Base-by-base conservation (phyloP, 345 rosid species). In the Zanthoxylum bungeanum region DNA sequence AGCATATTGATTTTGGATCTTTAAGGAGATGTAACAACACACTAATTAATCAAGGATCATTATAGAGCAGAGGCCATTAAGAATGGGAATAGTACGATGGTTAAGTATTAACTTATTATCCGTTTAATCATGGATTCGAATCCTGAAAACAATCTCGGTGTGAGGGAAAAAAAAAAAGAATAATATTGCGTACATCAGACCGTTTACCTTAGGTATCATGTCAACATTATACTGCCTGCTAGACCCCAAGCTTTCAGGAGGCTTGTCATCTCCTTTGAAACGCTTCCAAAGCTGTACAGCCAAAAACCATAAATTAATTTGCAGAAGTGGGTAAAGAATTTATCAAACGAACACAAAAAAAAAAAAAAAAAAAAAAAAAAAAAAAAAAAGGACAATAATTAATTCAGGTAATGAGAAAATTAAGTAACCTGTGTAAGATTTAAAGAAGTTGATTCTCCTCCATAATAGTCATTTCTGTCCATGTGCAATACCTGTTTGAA, bases 131-230 rank as follows among this genome's bases (percentile, higher is more conserved):
- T n/a, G n/a, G n/a, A n/a, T n/a, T n/a, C n/a, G n/a, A n/a, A n/a
- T n/a, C n/a, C n/a, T n/a, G n/a, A n/a, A n/a, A n/a, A n/a, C n/a
- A n/a, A n/a, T n/a, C n/a, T n/a, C n/a, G n/a, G n/a, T n/a, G n/a
- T n/a, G n/a, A n/a, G n/a, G n/a, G n/a, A n/a, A n/a, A n/a, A n/a
- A n/a, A n/a, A n/a, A n/a, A n/a, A n/a, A n/a, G n/a, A n/a, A n/a
- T n/a, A n/a, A n/a, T n/a, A n/a, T n/a, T n/a, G n/a, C n/a, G n/a
- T n/a, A n/a, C n/a, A n/a, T n/a, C n/a, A n/a, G n/a, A n/a, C n/a
- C n/a, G n/a, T n/a, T n/a, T 80, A 88, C 96, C 92, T 95, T 90
- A 14, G 96, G 98, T 36, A 89, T 75, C 99, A 90, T 95, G 65
- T 92, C 98, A 37, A 88, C 98, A 74, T 90, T 95, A 81, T 78